Base-by-base conservation (phyloP, 2,329 filamentous ascomycete species). In the Penicillium corylophilum region DNA sequence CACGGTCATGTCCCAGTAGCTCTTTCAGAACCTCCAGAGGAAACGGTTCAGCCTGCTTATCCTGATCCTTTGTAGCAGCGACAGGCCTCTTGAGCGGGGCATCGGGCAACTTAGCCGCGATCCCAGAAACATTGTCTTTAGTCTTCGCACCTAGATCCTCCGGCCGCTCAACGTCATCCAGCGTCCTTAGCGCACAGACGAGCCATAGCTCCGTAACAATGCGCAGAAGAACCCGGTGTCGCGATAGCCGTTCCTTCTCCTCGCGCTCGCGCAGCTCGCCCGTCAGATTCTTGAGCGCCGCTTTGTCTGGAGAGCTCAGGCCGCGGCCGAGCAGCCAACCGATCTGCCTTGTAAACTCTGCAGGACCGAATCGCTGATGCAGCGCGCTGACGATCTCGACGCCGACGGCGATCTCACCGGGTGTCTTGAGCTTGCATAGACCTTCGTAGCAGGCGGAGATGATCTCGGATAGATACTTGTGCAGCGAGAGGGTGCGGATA, bases 11-110 rank as follows among this genome's bases (percentile, higher is more conserved):
- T 7, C 92, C 91, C 15, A 99, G 81, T 59, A 99, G 82, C 68
- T 99, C 95, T 74, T 99, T 99, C 36, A 99, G 77, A n/a, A 97
- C 93, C 70, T 99, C 94, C 18, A 99, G 79, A 3, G 95, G 95
- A 61, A 99, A 97, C 0, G 94, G 94, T 58, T 99, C 94, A 2
- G 90, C 82, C 53, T 88, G 85, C 36, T 81, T 84, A 24, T 82
- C 80, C 58, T 84, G 84, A 53, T 84, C 83, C 46, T 76, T 79
- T 35, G 73, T 69, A 9, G 78, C 61, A 75, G 78, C 77, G 79
- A 88, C 55, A 74, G 71, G 42, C 77, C 92, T 95, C 31, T 81
- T 77, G 36, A 46, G 43, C 20, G 82, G 77, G 2, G 77, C 77
- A 56, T 83, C 81, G 1, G 73, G 68, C 15, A 73, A 65, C 60